Evolutionary conservation across 345 rosid species (phyloP).

Genomic region (Corymbia maculata): DNA sequence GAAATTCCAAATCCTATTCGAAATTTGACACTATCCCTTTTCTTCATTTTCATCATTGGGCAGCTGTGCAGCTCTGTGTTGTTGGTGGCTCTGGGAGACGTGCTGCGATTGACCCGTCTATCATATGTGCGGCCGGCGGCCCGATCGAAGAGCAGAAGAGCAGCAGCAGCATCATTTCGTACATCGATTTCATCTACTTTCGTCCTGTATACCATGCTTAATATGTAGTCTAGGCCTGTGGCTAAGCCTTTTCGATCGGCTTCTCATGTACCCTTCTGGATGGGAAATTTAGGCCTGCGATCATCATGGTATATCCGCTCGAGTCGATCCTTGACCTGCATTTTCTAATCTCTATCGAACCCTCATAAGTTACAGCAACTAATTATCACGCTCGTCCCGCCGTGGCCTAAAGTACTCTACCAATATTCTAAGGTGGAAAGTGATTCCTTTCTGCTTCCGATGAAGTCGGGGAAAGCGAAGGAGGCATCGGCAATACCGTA

Average conservation of each 20-base stretch:
- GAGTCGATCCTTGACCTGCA: accelerated
- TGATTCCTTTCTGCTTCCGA: not conserved
- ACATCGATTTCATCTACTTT: not conserved
- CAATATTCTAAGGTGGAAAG: not conserved
- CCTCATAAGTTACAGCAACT: not conserved
- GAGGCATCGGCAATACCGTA: too few relatives aligned
- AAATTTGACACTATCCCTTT: not conserved
- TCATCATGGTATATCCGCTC: not conserved
- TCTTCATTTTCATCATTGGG: not conserved
- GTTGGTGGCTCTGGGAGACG: not conserved
- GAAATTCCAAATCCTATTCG: not conserved
- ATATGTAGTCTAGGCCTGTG: not conserved
- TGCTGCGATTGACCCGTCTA: not conserved
- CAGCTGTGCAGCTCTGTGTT: not conserved
- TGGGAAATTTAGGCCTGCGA: not conserved
- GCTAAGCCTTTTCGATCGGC: not conserved
- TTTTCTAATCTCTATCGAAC: not conserved
- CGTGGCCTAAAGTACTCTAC: not conserved
- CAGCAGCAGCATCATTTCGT: not conserved
- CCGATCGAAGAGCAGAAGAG: not conserved
- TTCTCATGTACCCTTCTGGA: not conserved
- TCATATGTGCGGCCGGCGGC: not conserved
- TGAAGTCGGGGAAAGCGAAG: too few relatives aligned
- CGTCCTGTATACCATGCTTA: not conserved
- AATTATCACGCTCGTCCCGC: not conserved